Conservation (phyloP, 2,329 filamentous ascomycete genomes). For the Hirsutella minnesotensis region DNA sequence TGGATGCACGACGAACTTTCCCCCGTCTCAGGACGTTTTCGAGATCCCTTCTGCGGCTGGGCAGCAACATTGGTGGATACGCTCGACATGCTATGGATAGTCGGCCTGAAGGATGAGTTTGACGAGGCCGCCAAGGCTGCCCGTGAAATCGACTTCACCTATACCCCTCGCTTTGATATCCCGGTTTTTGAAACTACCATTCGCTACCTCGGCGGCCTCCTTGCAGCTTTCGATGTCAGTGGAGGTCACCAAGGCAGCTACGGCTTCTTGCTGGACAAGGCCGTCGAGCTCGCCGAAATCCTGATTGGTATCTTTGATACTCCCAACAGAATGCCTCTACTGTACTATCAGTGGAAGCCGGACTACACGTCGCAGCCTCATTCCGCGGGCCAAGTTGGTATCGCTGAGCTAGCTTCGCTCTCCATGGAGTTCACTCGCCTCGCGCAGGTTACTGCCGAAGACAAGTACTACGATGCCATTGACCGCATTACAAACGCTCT, state of each 20-base stretch:
- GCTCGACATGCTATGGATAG: constrained; percentile 79
- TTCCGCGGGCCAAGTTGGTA: constrained; percentile 44
- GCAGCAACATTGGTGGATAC: constrained; percentile 76
- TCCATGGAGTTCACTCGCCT: constrained; percentile 83
- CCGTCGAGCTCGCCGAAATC: constrained; percentile 67
- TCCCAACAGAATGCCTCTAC: constrained; percentile 81
- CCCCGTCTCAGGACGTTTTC: constrained; percentile 54
- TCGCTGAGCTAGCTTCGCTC: constrained; percentile 68
- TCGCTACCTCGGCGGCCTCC: constrained; percentile 75
- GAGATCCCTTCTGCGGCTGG: constrained; percentile 86
- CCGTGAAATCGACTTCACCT: constrained; percentile 72
- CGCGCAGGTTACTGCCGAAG: constrained; percentile 69
- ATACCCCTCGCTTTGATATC: constrained; percentile 52
- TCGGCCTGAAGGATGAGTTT: constrained; percentile 68
- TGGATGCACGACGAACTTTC: constrained; percentile 80
- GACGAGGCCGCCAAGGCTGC: constrained; percentile 62
- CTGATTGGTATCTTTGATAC: constrained; percentile 81
- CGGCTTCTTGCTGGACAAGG: constrained; percentile 60
- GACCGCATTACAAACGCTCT: constrained; percentile 75
- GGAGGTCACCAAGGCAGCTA: constrained; percentile 46
- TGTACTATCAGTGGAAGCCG: constrained; percentile 70
- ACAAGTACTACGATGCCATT: constrained; percentile 83
- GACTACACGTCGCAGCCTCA: constrained; percentile 50
- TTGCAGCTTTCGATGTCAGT: constrained; percentile 80
- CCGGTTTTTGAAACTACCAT: constrained; percentile 92